A percentile compares a stretch with the other conserved stretches of the same genome.
phyloP scores from a whole-genome alignment of 176 grass and related monocot species.

The Lolium rigidum region DNA sequence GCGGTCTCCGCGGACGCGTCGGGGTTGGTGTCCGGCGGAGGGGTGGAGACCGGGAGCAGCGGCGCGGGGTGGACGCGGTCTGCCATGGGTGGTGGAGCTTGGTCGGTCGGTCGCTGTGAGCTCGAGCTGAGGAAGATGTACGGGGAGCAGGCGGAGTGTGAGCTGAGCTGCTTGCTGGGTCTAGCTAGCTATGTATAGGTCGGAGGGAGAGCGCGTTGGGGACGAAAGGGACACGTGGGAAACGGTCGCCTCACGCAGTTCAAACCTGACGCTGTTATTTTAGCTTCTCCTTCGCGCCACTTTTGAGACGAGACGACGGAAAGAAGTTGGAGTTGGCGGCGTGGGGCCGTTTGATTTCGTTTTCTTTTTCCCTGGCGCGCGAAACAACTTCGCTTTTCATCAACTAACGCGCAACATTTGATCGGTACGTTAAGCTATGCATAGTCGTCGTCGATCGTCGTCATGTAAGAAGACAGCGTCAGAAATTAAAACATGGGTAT shows the following conservation, averaged over 20 bases:
- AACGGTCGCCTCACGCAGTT: conserved; percentile 16
- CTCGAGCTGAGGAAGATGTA: neutral
- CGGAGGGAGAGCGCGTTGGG: neutral
- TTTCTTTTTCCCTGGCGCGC: neutral
- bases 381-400: neutral
- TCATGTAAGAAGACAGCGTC: neutral
- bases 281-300: neutral
- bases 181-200: neutral
- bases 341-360: conserved; percentile 10
- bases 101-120: neutral
- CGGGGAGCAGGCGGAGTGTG: neutral
- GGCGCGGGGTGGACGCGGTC: conserved; percentile 54
- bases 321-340: neutral
- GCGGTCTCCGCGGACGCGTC: neutral
- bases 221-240: conserved; percentile 18
- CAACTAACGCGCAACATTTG: too few species aligned
- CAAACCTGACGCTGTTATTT: neutral
- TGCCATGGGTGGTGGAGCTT: conserved; percentile 37
- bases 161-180: neutral
- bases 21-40: neutral
- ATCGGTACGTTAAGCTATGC: too few species aligned
- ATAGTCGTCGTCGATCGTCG: neutral
- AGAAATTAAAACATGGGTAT: neutral
- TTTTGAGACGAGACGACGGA: conserved; percentile 26
- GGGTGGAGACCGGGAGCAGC: neutral